Conservation (phyloP, 768 basidiomycete species). For the Leucocoprinus sp. region DNA sequence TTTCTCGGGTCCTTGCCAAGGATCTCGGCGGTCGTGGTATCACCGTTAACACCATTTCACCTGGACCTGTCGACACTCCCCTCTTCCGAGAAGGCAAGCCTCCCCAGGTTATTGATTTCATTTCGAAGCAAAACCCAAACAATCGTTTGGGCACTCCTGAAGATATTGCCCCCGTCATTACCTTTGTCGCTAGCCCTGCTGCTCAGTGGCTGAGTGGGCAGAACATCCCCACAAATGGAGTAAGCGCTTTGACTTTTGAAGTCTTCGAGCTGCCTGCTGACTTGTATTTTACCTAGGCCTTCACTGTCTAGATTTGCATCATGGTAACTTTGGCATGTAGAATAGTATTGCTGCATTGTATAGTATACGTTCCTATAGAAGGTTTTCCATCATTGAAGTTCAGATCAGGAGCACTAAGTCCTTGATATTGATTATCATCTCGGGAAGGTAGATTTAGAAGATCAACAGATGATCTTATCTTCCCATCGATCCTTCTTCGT, state of each 20-base stretch:
- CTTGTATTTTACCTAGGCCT: not conserved
- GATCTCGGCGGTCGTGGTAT: conserved; percentile 46
- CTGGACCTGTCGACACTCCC: conserved; percentile 47
- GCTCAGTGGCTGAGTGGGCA: conserved; percentile 53
- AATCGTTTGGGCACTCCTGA: conserved; percentile 40
- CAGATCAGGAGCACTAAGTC: too few species aligned
- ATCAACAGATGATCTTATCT: too few species aligned
- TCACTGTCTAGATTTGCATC: conserved; percentile 1
- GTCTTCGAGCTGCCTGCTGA: not conserved
- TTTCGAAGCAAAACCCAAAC: conserved; percentile 38
- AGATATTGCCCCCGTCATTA: conserved; percentile 46
- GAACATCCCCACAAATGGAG: conserved; percentile 50
- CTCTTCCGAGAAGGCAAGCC: conserved; percentile 50
- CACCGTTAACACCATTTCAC: conserved; percentile 50
- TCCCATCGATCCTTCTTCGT: too few species aligned
- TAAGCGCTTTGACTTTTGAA: conserved; percentile 23
- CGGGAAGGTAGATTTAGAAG: too few species aligned
- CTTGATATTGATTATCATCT: too few species aligned
- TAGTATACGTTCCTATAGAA: not conserved
- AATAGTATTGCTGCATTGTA: not conserved
- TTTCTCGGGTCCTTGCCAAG: conserved; percentile 48
- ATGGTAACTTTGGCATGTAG: not conserved
- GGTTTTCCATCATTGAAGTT: not conserved
- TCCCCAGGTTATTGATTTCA: conserved; percentile 33
- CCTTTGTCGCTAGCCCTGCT: conserved; percentile 43